Evolutionary conservation across 768 basidiomycete genomes (phyloP).

Genomic region (Agaricus subrufescens): DNA sequence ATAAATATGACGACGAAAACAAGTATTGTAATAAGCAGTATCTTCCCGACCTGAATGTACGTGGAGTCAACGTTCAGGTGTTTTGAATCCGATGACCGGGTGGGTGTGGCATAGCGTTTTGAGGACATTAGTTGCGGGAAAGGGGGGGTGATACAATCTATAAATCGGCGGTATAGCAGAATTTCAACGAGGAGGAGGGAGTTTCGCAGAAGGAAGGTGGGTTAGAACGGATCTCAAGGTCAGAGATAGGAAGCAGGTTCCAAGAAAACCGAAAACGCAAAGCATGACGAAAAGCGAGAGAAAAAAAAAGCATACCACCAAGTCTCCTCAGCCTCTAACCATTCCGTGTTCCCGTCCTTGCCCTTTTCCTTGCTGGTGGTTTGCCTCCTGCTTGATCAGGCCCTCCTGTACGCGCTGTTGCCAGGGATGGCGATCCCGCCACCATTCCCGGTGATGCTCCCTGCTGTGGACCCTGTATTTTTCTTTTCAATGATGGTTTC

Average conservation of each 20-base stretch:
- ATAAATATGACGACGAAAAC: too few species aligned
- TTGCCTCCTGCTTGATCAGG: constrained; percentile 43
- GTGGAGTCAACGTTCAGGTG: too few species aligned
- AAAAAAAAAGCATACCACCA: not conserved
- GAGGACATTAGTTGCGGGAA: not conserved
- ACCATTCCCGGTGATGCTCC: constrained; percentile 38
- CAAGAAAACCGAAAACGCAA: constrained; percentile 26
- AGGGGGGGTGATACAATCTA: not conserved
- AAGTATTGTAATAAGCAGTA: too few species aligned
- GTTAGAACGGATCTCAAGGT: not conserved
- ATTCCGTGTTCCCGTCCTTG: constrained; percentile 43
- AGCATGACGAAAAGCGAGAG: constrained; percentile 14
- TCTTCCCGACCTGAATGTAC: too few species aligned
- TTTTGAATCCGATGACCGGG: too few species aligned
- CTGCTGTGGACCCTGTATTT: constrained; percentile 36
- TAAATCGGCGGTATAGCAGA: not conserved
- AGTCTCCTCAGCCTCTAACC: constrained; percentile 24
- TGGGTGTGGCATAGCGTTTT: too few species aligned
- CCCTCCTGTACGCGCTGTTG: constrained; percentile 50
- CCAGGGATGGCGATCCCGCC: constrained; percentile 35
- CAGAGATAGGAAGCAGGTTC: constrained; percentile 14
- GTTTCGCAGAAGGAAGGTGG: too few species aligned
- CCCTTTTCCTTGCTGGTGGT: constrained; percentile 48
- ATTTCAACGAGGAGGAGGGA: too few species aligned
- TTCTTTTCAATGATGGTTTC: constrained; percentile 52